These are phyloP conservation scores for Aspergillus melleus DNA, from an alignment of 2,329 filamentous ascomycete species.

Conservation along the genomic window DNA sequence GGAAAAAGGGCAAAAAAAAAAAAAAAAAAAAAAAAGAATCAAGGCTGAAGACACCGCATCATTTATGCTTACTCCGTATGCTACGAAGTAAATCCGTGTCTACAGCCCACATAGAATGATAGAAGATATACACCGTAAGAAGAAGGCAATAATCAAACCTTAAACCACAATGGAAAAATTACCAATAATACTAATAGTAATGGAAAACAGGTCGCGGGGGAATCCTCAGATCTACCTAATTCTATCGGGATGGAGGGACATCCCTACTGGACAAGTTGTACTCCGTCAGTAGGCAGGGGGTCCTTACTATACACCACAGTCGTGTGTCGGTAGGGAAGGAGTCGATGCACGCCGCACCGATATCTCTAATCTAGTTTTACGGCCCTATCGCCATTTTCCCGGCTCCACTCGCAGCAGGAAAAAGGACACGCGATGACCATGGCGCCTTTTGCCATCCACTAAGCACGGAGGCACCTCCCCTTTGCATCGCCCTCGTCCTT, in stretches of 20 bases:
- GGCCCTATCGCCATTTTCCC: conserved; percentile 13
- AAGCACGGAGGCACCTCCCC: conserved; percentile 1
- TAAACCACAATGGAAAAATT: neutral
- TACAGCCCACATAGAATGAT: neutral
- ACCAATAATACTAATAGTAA: neutral
- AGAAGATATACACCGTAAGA: neutral
- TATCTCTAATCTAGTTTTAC: conserved; percentile 16
- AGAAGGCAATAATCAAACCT: neutral
- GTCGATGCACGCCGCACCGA: conserved; percentile 12
- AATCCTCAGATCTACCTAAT: conserved; percentile 3
- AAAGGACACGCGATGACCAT: conserved; percentile 21
- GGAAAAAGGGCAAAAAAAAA: no score
- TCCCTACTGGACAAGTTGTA: no score
- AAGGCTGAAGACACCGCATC: no score
- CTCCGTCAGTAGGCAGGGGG: no score
- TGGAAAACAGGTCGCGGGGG: neutral
- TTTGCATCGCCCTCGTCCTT: no score
- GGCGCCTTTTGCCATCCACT: conserved; percentile 15
- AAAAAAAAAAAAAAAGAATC: neutral
- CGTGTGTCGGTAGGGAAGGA: neutral
- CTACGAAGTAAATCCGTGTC: neutral
- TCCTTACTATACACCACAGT: no score
- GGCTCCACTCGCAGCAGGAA: conserved; percentile 17
- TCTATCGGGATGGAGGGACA: neutral
- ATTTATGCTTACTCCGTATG: neutral